phyloP scores from a whole-genome alignment of 2,329 filamentous ascomycete species.

The Fusarium sp. region DNA sequence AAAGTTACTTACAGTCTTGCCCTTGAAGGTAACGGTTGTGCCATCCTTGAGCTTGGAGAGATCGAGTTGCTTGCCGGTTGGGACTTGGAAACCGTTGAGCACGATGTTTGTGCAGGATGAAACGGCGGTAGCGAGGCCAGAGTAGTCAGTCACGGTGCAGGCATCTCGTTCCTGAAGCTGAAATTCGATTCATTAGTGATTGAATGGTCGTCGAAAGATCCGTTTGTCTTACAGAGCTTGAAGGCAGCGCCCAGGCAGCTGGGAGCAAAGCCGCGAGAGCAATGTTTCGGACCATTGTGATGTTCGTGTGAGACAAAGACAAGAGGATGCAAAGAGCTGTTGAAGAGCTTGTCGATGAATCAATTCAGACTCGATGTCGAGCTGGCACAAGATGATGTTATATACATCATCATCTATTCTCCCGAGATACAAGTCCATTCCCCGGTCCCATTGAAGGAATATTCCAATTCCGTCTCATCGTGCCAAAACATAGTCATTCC shows the following conservation, averaged over 20 bases:
- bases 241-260: background rate
- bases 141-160: background rate
- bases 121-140: background rate
- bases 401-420: background rate
- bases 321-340: rapidly evolving
- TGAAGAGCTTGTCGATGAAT: background rate
- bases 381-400: background rate
- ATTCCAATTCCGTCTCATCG: background rate
- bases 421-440: rapidly evolving
- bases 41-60: background rate
- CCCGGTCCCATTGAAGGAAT: background rate
- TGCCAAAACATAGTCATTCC: background rate
- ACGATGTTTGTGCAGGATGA: conserved; percentile 15
- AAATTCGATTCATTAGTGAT: rapidly evolving
- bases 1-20: background rate
- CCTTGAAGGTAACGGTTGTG: background rate
- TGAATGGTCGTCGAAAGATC: rapidly evolving
- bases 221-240: background rate
- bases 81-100: conserved; percentile 13
- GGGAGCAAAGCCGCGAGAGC: background rate
- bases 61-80: conserved; percentile 6
- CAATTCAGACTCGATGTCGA: background rate
- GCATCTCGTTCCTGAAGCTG: background rate
- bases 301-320: no score
- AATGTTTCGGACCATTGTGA: background rate